A percentile compares a stretch with the other conserved stretches of the same genome.
phyloP scores from a whole-genome alignment of 1,284 basidiomycete species.

The Stygiomarasmius scandens region DNA sequence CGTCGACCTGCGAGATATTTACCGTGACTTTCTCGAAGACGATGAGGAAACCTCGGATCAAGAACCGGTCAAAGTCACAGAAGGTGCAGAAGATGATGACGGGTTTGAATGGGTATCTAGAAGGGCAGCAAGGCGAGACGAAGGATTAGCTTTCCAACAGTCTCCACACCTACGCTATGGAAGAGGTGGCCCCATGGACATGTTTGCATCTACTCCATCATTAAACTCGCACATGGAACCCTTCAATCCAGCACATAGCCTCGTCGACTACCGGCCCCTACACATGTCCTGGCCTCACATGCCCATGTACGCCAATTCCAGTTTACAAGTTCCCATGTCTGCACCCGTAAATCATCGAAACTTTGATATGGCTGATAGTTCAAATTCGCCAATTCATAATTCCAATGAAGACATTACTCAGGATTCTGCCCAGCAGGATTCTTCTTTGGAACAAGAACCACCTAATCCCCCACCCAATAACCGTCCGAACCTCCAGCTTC shows the following conservation, averaged over 20 bases:
- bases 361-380: background rate
- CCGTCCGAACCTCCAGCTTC: slow-evolving; percentile 75
- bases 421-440: background rate
- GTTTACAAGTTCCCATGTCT: background rate
- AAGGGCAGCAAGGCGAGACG: slow-evolving; percentile 58
- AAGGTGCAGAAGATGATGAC: slow-evolving; percentile 54
- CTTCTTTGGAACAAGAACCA: slow-evolving; percentile 3
- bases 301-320: background rate
- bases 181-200: slow-evolving; percentile 53
- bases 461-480: slow-evolving; percentile 10
- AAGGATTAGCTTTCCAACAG: slow-evolving; percentile 58
- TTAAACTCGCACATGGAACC: slow-evolving; percentile 43
- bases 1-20: slow-evolving; percentile 91
- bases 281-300: slow-evolving; percentile 33
- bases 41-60: slow-evolving; percentile 64
- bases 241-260: slow-evolving; percentile 23
- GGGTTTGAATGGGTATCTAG: slow-evolving; percentile 82
- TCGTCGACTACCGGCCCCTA: slow-evolving; percentile 38
- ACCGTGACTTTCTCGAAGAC: slow-evolving; percentile 88
- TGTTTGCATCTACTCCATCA: slow-evolving; percentile 59
- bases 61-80: slow-evolving; percentile 56
- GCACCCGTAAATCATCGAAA: background rate
- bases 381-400: background rate
- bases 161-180: slow-evolving; percentile 73
- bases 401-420: background rate